Evolutionary conservation across 306 rosid species (phyloP).

Genomic region (Malus orientalis): DNA sequence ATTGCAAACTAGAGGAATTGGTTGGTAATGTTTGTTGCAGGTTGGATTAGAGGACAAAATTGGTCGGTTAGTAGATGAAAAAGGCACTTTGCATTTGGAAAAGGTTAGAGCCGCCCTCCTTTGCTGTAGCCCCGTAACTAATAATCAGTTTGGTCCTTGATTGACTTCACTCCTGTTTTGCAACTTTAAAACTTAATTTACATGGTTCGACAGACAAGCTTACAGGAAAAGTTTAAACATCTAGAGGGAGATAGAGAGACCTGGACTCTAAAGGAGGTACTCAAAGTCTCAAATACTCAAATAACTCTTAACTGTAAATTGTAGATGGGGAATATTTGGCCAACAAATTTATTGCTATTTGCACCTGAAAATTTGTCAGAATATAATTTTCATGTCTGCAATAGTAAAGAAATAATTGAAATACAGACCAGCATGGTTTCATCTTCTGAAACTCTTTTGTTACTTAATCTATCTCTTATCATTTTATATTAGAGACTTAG

Average conservation of each 20-base stretch:
- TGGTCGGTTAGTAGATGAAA: constrained; percentile 24
- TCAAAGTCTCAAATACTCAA: neutral
- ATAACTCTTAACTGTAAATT: neutral
- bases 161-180: neutral
- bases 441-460: neutral
- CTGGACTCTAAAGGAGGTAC: constrained; percentile 46
- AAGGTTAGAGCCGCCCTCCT: constrained; percentile 25
- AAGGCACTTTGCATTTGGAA: constrained; percentile 17
- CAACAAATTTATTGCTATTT: neutral
- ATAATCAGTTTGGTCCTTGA: neutral
- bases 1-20: constrained; percentile 2
- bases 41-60: constrained; percentile 36
- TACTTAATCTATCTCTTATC: neutral
- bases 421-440: neutral
- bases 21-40: constrained; percentile 32
- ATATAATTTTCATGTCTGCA: neutral
- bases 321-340: neutral
- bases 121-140: neutral
- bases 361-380: neutral
- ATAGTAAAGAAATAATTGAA: neutral
- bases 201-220: constrained; percentile 43
- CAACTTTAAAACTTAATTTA: constrained; percentile 12
- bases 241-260: constrained; percentile 40
- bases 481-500: neutral
- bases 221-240: constrained; percentile 44